These are phyloP conservation scores for Thelonectria discophora DNA, from an alignment of 2,329 filamentous ascomycete genomes.

Conservation along the genomic window DNA sequence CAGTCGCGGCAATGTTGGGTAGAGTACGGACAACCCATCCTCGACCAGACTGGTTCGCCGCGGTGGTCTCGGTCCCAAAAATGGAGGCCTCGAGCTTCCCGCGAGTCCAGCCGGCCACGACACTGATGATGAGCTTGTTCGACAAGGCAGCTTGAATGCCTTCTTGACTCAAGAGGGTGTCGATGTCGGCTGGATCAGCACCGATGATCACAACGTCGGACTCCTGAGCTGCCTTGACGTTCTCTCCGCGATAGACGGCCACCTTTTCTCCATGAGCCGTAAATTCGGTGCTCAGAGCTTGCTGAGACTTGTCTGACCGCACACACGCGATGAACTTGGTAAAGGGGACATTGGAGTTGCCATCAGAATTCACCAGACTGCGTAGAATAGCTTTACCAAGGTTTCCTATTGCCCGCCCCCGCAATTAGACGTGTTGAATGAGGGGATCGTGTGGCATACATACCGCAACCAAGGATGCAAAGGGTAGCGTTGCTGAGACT, in stretches of 20 bases:
- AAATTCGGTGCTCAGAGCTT: conserved; percentile 36
- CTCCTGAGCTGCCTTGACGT: conserved; percentile 45
- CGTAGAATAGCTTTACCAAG: conserved; percentile 45
- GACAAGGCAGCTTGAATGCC: conserved; percentile 51
- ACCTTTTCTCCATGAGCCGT: conserved; percentile 25
- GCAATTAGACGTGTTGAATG: background rate
- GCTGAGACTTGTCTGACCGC: conserved; percentile 40
- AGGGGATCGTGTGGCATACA: background rate
- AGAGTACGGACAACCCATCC: conserved; percentile 45
- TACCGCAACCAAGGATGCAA: conserved; percentile 40
- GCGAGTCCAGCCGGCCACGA: conserved; percentile 59
- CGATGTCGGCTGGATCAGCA: conserved; percentile 56
- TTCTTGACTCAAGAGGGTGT: conserved; percentile 47
- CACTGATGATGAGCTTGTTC: conserved; percentile 60
- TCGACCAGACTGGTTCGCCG: conserved; percentile 27
- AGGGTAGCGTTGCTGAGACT: conserved; percentile 31
- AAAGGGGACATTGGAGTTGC: conserved; percentile 33
- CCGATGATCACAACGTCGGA: conserved; percentile 57
- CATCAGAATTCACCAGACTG: conserved; percentile 25
- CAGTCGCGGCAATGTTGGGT: conserved; percentile 48
- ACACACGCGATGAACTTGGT: conserved; percentile 43
- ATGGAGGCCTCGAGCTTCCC: conserved; percentile 50
- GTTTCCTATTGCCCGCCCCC: conserved; percentile 38
- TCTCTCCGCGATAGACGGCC: conserved; percentile 44
- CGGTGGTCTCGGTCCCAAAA: conserved; percentile 39